Conservation (phyloP, 2,329 filamentous ascomycete species). For the Ophiocordyceps camponoti-rufipedis region DNA sequence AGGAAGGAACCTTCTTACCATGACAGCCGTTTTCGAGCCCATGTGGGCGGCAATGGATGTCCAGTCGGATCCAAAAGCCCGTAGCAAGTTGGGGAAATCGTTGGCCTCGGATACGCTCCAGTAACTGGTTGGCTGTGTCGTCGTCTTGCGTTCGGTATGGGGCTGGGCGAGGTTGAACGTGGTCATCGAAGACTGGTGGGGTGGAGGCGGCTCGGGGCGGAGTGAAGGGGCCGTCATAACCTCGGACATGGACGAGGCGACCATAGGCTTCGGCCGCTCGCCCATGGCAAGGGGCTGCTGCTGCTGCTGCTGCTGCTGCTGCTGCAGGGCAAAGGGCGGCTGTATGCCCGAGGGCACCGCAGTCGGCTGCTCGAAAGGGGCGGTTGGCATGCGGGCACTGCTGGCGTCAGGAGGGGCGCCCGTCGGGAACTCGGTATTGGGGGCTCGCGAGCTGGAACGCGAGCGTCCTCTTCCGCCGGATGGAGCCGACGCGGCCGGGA, state of each 20-base stretch:
- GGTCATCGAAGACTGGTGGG: constrained; percentile 25
- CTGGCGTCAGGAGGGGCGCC: constrained; percentile 18
- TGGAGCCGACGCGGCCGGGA: constrained; percentile 23
- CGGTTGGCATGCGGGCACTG: constrained; percentile 17
- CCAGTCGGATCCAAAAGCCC: constrained; percentile 67
- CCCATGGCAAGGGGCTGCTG: constrained; percentile 6
- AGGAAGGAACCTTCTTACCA: constrained; percentile 36
- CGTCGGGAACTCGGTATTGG: constrained; percentile 22
- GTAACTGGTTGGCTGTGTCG: constrained; percentile 55
- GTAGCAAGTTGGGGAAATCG: constrained; percentile 56
- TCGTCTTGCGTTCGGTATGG: constrained; percentile 30
- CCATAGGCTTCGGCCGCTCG: constrained; percentile 17
- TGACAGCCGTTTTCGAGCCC: constrained; percentile 72
- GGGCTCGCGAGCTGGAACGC: constrained; percentile 32
- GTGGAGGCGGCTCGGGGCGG: constrained; percentile 31
- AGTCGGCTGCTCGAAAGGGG: constrained; percentile 23
- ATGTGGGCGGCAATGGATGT: constrained; percentile 56
- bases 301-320: constrained; percentile 7
- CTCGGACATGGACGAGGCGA: constrained; percentile 25
- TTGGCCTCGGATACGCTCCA: constrained; percentile 72
- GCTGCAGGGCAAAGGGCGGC: constrained; percentile 19
- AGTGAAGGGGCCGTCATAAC: constrained; percentile 38
- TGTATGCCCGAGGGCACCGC: constrained; percentile 16
- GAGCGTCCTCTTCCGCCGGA: constrained; percentile 27
- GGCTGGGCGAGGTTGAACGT: constrained; percentile 31